Percentiles rank a stretch among this genome's conserved stretches.
Evolutionary conservation across 1,284 basidiomycete species (phyloP).

Genomic region (Ceratobasidium sp.): DNA sequence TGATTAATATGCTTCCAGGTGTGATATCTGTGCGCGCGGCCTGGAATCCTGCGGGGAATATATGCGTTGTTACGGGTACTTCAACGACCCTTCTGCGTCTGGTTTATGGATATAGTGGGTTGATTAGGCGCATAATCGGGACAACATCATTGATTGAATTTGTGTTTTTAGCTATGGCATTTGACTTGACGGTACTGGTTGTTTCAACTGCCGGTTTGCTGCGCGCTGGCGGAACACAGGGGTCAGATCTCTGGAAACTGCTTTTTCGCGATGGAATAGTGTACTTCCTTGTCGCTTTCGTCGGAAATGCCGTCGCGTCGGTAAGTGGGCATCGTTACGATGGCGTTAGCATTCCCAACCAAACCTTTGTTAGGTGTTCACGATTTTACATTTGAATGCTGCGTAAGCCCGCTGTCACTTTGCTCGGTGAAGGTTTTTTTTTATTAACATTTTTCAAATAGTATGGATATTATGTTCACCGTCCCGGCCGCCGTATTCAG

Average conservation of each 20-base stretch:
- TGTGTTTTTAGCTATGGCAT: constrained; percentile 54
- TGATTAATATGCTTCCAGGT: constrained; percentile 8
- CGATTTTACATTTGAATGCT: constrained; percentile 28
- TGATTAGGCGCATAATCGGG: neutral
- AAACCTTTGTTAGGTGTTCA: constrained; percentile 6
- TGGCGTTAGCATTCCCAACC: neutral
- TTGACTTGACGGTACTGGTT: constrained; percentile 42
- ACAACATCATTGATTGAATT: constrained; percentile 49
- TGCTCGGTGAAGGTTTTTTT: neutral
- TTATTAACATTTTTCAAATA: constrained; percentile 47
- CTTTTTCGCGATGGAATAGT: constrained; percentile 74
- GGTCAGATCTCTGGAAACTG: constrained; percentile 63
- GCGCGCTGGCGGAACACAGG: constrained; percentile 46
- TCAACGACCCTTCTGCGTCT: constrained; percentile 63
- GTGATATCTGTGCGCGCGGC: constrained; percentile 48
- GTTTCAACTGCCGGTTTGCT: constrained; percentile 43
- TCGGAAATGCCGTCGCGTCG: constrained; percentile 69
- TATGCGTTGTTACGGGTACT: constrained; percentile 61
- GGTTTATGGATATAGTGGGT: constrained; percentile 72
- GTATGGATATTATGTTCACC: constrained; percentile 41
- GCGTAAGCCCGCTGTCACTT: constrained; percentile 48
- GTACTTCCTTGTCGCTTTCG: constrained; percentile 67
- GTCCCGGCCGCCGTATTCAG: constrained; percentile 40
- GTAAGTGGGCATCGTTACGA: constrained; percentile 48
- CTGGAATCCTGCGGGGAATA: constrained; percentile 54